A percentile compares a stretch with the other conserved stretches of the same genome.
phyloP scores from a whole-genome alignment of 192 early-diverging fungal genomes.

The Backusella tuberculispora region DNA sequence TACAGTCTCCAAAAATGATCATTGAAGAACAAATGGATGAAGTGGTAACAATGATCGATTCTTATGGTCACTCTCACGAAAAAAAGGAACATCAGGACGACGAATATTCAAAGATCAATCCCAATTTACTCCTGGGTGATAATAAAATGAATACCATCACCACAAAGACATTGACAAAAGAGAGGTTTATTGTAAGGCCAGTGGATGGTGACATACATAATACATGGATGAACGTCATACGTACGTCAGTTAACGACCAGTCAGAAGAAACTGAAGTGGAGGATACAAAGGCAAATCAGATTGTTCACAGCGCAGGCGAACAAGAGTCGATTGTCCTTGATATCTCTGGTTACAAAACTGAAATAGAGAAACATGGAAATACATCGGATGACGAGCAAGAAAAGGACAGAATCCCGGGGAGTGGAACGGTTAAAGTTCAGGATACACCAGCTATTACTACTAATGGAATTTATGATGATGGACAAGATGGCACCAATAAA shows the following conservation, averaged over 20 bases:
- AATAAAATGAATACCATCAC: slow-evolving; percentile 27
- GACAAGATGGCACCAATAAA: neutral
- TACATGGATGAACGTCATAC: slow-evolving; percentile 34
- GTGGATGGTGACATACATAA: slow-evolving; percentile 30
- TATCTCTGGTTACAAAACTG: slow-evolving; percentile 57
- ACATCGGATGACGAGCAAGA: slow-evolving; percentile 22
- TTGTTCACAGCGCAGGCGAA: slow-evolving; percentile 43
- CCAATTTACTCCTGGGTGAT: slow-evolving; percentile 29
- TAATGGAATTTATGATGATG: neutral
- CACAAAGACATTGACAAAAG: slow-evolving; percentile 39
- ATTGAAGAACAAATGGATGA: slow-evolving; percentile 44
- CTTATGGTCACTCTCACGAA: slow-evolving; percentile 11
- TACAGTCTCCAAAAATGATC: slow-evolving; percentile 40
- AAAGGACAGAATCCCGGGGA: neutral
- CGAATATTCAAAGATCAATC: slow-evolving; percentile 33
- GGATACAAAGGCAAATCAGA: neutral
- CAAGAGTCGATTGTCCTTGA: slow-evolving; percentile 51
- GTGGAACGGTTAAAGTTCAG: too few relatives aligned
- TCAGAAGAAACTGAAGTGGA: neutral
- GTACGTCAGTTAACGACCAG: neutral
- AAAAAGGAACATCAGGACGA: neutral
- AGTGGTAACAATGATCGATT: slow-evolving; percentile 35
- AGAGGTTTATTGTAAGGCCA: slow-evolving; percentile 40
- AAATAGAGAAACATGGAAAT: slow-evolving; percentile 14
- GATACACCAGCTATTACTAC: slow-evolving; percentile 8